These are phyloP conservation scores for Guadua angustifolia DNA, from an alignment of 176 grass and related monocot genomes.

Conservation along the genomic window DNA sequence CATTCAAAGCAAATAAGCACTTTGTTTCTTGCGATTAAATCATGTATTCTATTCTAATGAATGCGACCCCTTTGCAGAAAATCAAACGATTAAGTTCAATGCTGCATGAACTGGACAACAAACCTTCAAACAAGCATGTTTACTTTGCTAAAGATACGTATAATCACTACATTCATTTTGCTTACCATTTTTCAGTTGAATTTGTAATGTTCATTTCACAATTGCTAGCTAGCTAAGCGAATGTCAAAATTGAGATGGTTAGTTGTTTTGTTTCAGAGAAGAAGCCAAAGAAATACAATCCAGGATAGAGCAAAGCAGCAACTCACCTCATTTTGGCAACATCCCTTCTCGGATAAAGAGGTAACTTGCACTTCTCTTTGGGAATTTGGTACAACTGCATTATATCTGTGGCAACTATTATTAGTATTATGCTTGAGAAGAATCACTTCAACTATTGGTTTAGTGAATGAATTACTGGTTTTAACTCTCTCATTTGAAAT, in stretches of 20 bases:
- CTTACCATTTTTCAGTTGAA: no score
- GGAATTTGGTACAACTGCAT: neutral
- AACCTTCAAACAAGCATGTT: no score
- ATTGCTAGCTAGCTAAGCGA: no score
- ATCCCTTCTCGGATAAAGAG: slow-evolving; percentile 76
- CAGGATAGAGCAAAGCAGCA: slow-evolving; percentile 53
- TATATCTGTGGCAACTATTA: slow-evolving; percentile 8
- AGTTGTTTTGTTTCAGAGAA: no score
- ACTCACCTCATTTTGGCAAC: slow-evolving; percentile 46
- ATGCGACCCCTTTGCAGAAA: slow-evolving; percentile 61
- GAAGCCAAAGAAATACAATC: slow-evolving; percentile 83
- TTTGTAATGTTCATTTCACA: no score
- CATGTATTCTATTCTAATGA: slow-evolving; percentile 6
- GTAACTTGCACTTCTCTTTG: slow-evolving; percentile 41
- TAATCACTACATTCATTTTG: no score
- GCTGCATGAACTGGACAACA: slow-evolving; percentile 75
- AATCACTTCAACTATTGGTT: neutral
- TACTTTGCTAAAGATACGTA: no score
- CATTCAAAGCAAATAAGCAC: slow-evolving; percentile 7
- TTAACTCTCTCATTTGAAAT: no score
- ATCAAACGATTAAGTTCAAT: slow-evolving; percentile 71
- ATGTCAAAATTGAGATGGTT: no score
- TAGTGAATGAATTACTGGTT: neutral
- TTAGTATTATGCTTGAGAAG: neutral
- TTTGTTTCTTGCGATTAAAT: slow-evolving; percentile 1